A percentile compares a stretch with the other conserved stretches of the same genome.
Conservation (phyloP, 2,329 filamentous ascomycete genomes). For the Endothia cerciana region DNA sequence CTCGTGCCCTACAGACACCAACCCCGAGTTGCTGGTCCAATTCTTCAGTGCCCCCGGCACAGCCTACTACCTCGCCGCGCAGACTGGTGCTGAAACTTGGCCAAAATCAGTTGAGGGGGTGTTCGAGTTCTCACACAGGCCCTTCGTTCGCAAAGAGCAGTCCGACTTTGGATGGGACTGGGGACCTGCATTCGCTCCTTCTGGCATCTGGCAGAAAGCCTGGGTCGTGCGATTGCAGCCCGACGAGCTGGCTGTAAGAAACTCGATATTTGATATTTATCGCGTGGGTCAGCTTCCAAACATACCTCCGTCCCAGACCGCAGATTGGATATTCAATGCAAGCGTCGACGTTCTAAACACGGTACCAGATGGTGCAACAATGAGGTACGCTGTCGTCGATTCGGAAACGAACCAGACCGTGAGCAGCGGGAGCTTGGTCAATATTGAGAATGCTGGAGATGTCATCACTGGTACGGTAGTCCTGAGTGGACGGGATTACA, state of each 20-base stretch:
- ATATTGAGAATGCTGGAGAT: slow-evolving; percentile 45
- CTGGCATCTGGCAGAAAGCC: slow-evolving; percentile 65
- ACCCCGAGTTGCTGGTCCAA: slow-evolving; percentile 51
- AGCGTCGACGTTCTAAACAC: slow-evolving; percentile 61
- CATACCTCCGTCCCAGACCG: slow-evolving; percentile 57
- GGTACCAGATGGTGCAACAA: slow-evolving; percentile 45
- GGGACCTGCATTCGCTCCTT: slow-evolving; percentile 63
- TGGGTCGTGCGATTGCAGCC: slow-evolving; percentile 56
- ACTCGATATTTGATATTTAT: slow-evolving; percentile 60
- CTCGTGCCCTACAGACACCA: slow-evolving; percentile 41
- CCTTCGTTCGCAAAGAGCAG: slow-evolving; percentile 64
- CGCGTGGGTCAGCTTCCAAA: slow-evolving; percentile 62
- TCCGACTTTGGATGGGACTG: slow-evolving; percentile 69
- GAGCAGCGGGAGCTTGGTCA: slow-evolving; percentile 41
- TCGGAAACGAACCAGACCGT: slow-evolving; percentile 43
- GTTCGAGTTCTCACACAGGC: slow-evolving; percentile 57
- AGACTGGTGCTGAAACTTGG: slow-evolving; percentile 55
- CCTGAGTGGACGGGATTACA: slow-evolving; percentile 48
- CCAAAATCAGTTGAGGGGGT: slow-evolving; percentile 50
- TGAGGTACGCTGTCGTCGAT: slow-evolving; percentile 54
- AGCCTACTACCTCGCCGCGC: slow-evolving; percentile 53
- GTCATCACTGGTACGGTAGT: slow-evolving; percentile 53
- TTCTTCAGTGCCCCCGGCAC: slow-evolving; percentile 59
- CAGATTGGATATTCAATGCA: slow-evolving; percentile 64
- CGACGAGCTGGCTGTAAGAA: slow-evolving; percentile 42